Evolutionary conservation across 768 basidiomycete species (phyloP), one percentile per base, ranked within the genome.

Genomic region (Amanita rimosa): DNA sequence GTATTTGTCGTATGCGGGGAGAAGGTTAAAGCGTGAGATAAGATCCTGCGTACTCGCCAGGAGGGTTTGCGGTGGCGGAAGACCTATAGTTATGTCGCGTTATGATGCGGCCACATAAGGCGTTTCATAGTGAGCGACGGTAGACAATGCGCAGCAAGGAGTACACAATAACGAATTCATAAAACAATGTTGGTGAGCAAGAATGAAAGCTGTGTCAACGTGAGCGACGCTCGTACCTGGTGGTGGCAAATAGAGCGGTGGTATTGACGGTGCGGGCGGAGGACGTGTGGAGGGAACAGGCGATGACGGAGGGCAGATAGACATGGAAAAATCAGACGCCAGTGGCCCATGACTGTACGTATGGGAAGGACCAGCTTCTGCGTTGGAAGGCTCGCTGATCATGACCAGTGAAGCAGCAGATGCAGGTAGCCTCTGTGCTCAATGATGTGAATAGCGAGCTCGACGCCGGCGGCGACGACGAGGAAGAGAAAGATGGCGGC

Each of bases 1-100:
- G 57, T 89, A 83, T 58, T 81, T 84, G 67, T 88, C 81, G 61
- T 90, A 90, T n/a, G 84, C 79, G 8, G 79, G 56, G 44, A 80
- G 72, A 24, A 90, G 76, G 44, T 75, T 69, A 57, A 90, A 85
- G 52, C 81, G 80, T 39, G 75, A 69, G 49, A 90, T 71, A 45
- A 90, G 78, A 65, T 90, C 87, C 58, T 90, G 78, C 1, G 88
- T 88, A 65, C 86, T 85, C 35, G 72, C 62, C 44, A 90, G 74
- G 61, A 75, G 70, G 22, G 71, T 73, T 34, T 67, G 64, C 43
- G 71, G 71, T 19, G 62, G 66, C 54, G 64, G 64, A 8, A 59
- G 65, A 9, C 58, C 71, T 71, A 54, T 50, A 49, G 24, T 44
- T 40, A n/a, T 13, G 52, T 44, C 45, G 47, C 38, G 29, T 49